These are phyloP conservation scores for Mucor saturninus DNA, from an alignment of 371 early-diverging fungal species.

Conservation along the genomic window DNA sequence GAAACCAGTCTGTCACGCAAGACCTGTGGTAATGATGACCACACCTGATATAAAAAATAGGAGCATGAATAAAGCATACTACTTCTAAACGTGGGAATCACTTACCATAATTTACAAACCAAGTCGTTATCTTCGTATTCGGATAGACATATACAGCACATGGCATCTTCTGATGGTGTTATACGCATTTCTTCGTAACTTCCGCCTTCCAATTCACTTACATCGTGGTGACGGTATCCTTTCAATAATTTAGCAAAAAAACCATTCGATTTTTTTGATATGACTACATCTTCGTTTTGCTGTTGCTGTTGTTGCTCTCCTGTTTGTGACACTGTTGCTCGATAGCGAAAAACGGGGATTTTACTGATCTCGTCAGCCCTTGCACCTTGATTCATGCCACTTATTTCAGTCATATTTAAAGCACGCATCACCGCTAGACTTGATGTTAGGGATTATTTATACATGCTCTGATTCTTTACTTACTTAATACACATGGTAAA, in stretches of 20 bases:
- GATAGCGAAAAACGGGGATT: slow-evolving; percentile 49
- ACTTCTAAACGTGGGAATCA: background rate
- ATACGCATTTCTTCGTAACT: slow-evolving; percentile 25
- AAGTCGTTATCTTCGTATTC: slow-evolving; percentile 65
- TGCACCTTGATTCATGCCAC: background rate
- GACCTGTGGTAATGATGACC: slow-evolving; percentile 40
- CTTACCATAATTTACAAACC: slow-evolving; percentile 58
- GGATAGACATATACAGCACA: slow-evolving; percentile 67
- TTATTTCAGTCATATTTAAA: slow-evolving; percentile 6
- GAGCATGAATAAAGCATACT: background rate
- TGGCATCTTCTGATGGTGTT: slow-evolving; percentile 45
- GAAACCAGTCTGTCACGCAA: slow-evolving; percentile 39
- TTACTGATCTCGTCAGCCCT: slow-evolving; percentile 18
- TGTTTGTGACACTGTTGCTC: background rate
- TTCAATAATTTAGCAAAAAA: slow-evolving; percentile 22
- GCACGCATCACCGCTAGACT: slow-evolving; percentile 15
- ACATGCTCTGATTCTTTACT: background rate
- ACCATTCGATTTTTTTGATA: background rate
- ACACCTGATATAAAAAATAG: slow-evolving; percentile 30
- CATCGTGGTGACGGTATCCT: slow-evolving; percentile 5
- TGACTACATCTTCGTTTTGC: background rate
- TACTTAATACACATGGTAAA: slow-evolving; percentile 63
- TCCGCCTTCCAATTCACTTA: background rate
- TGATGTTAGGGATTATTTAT: background rate
- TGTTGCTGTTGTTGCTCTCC: background rate